phyloP scores from a whole-genome alignment of 2,329 filamentous ascomycete genomes.

The Rachicladosporium sp. region DNA sequence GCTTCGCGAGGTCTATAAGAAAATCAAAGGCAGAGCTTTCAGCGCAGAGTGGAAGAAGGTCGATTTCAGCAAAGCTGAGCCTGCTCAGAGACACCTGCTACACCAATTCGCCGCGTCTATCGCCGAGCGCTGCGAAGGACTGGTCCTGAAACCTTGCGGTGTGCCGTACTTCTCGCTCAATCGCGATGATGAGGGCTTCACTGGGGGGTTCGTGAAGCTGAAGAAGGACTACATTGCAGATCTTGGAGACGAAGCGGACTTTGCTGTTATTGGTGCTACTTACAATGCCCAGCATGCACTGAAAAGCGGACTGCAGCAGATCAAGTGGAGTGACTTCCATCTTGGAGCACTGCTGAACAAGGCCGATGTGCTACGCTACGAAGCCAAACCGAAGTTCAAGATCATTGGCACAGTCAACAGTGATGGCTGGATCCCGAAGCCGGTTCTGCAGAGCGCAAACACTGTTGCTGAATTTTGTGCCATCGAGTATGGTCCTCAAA shows the following conservation, averaged over 20 bases:
- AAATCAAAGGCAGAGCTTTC: slow-evolving; percentile 50
- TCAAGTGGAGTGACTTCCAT: slow-evolving; percentile 66
- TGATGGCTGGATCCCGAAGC: slow-evolving; percentile 33
- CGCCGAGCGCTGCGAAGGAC: slow-evolving; percentile 56
- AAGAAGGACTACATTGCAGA: slow-evolving; percentile 76
- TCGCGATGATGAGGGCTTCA: slow-evolving; percentile 8
- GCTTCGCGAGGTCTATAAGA: slow-evolving; percentile 44
- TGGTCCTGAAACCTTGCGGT: slow-evolving; percentile 59
- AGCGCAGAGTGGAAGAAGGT: slow-evolving; percentile 56
- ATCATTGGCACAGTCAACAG: slow-evolving; percentile 46
- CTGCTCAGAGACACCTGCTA: slow-evolving; percentile 44
- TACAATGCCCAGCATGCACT: slow-evolving; percentile 54
- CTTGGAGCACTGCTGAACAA: slow-evolving; percentile 65
- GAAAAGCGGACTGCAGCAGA: slow-evolving; percentile 36
- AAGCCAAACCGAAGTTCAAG: slow-evolving; percentile 47
- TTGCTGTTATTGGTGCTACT: slow-evolving; percentile 64
- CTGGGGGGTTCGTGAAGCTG: slow-evolving; percentile 53
- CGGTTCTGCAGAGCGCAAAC: slow-evolving; percentile 34
- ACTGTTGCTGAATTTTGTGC: slow-evolving; percentile 27
- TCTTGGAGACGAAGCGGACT: slow-evolving; percentile 72
- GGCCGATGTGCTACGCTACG: slow-evolving; percentile 40
- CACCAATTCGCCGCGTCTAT: slow-evolving; percentile 57
- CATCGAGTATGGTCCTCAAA: slow-evolving; percentile 16
- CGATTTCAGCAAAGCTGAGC: slow-evolving; percentile 44
- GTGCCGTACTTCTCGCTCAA: slow-evolving; percentile 55